A percentile compares a stretch with the other conserved stretches of the same genome.
These are phyloP conservation scores for Zymoseptoria tritici DNA, from an alignment of 2,329 filamentous ascomycete genomes.

Conservation along the genomic window DNA sequence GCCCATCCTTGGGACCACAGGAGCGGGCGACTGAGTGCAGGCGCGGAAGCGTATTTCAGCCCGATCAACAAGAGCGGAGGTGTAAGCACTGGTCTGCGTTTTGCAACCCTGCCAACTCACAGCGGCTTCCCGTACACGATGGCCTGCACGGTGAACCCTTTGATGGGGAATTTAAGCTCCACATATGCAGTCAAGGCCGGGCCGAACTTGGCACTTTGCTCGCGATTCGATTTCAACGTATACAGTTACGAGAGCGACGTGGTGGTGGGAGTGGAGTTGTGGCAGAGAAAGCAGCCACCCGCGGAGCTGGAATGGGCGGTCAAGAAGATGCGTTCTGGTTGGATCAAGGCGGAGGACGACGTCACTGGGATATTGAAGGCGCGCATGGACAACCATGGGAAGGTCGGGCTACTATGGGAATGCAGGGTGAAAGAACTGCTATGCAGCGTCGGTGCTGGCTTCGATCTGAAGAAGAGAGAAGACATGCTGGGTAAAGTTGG, in stretches of 20 bases:
- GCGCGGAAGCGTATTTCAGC: slow-evolving; percentile 92
- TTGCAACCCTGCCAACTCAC: slow-evolving; percentile 75
- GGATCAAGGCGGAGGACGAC: slow-evolving; percentile 48
- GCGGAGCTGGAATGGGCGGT: slow-evolving; percentile 39
- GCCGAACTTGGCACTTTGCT: slow-evolving; percentile 73
- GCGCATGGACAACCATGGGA: slow-evolving; percentile 78
- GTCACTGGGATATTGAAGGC: slow-evolving; percentile 86
- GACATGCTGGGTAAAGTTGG: slow-evolving; percentile 71
- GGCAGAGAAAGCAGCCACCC: slow-evolving; percentile 46
- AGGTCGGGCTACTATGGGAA: slow-evolving; percentile 84
- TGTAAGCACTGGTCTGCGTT: slow-evolving; percentile 78
- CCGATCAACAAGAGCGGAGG: slow-evolving; percentile 90
- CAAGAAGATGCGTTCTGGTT: slow-evolving; percentile 37
- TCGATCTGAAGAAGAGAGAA: slow-evolving; percentile 70
- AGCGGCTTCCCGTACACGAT: slow-evolving; percentile 87
- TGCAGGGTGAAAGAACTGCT: slow-evolving; percentile 85
- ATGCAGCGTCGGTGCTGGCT: slow-evolving; percentile 79
- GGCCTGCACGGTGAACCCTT: slow-evolving; percentile 83
- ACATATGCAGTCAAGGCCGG: slow-evolving; percentile 89
- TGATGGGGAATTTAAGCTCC: slow-evolving; percentile 88
- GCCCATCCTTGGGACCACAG: slow-evolving; percentile 47
- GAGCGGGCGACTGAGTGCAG: slow-evolving; percentile 79
- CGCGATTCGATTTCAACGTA: slow-evolving; percentile 91
- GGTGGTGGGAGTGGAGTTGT: slow-evolving; percentile 85
- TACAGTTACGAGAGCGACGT: slow-evolving; percentile 97